A percentile compares a stretch with the other conserved stretches of the same genome.
Evolutionary conservation across 1,284 basidiomycete species (phyloP).

Genomic region (Stygiomarasmius scandens): DNA sequence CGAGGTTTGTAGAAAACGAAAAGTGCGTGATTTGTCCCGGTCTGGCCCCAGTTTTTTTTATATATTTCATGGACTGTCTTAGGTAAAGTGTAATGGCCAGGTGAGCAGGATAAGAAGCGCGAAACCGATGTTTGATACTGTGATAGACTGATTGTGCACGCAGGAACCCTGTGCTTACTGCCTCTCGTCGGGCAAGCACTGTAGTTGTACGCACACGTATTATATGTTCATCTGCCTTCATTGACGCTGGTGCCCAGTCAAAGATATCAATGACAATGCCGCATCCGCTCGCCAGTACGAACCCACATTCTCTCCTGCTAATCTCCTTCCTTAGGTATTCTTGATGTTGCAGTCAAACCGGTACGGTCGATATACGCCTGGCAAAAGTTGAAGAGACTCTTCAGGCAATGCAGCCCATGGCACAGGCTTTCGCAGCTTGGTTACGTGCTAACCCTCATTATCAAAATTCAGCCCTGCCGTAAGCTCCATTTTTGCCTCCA

Average conservation of each 20-base stretch:
- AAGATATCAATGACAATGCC: constrained; percentile 25
- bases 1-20: constrained; percentile 13
- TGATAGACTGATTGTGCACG: not conserved
- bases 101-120: constrained; percentile 3
- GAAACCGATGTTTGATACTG: not conserved
- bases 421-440: constrained; percentile 21
- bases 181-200: constrained; percentile 21
- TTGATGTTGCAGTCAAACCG: constrained; percentile 11
- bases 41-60: not conserved
- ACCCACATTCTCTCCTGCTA: not conserved
- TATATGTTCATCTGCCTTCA: no score
- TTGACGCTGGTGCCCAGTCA: no score
- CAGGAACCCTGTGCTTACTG: constrained; percentile 25
- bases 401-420: constrained; percentile 20
- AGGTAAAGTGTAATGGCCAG: constrained; percentile 25
- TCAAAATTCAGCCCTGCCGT: constrained; percentile 15
- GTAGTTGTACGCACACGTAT: constrained; percentile 24
- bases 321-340: not conserved
- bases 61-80: not conserved
- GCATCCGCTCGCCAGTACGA: constrained; percentile 22
- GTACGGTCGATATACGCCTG: constrained; percentile 18
- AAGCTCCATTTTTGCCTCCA: constrained; percentile 1
- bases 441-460: constrained; percentile 8
- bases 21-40: constrained; percentile 11
- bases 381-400: constrained; percentile 21